Evolutionary conservation across 2,329 filamentous ascomycete genomes (phyloP), one percentile per base, ranked within the genome.

Genomic region (Colletotrichum sp.): DNA sequence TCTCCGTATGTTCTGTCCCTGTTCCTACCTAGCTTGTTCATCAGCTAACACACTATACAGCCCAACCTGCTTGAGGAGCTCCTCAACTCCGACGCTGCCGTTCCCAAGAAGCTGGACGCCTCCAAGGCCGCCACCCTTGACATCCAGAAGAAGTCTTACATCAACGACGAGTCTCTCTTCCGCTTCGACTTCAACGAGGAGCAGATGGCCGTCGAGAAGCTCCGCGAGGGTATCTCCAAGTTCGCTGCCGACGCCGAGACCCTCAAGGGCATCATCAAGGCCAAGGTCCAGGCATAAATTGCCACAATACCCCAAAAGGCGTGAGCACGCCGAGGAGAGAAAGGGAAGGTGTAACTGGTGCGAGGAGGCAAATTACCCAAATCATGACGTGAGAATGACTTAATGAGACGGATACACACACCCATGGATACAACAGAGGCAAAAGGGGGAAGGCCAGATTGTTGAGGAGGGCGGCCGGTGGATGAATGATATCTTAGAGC

Each of bases 171-270:
- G 92, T 83, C 96, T 70, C 84, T 88, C 66, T 99, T 99, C 96
- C 96, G 97, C 86, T 99, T 98, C 91, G 94, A 96, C 88, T 98
- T 99, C 93, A 99, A 99, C 92, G 97, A 99, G 92, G 96, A 99
- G 84, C 94, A 96, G 87, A 99, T 99, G 97, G 97, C 95, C 78
- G 95, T 98, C 80, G 96, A 99, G 94, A 99, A 99, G 94, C 93
- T 99, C 82, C 95, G 96, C 78, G 97, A 99, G 90, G 97, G 97
- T 88, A 99, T 99, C 91, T 98, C 95, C 91, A 98, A 98, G 90
- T 99, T 99, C 84, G 96, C 97, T 75, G 97, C 97, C 81, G 97
- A 99, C 84, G 96, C 97, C 80, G 89, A 96, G 80, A 98, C 95
- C 76, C 93, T 99, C 82, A 99, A 99, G 94, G 91, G 92, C 79